phyloP scores from a whole-genome alignment of 2,329 filamentous ascomycete species.

The Aphanoascus verrucosus region DNA sequence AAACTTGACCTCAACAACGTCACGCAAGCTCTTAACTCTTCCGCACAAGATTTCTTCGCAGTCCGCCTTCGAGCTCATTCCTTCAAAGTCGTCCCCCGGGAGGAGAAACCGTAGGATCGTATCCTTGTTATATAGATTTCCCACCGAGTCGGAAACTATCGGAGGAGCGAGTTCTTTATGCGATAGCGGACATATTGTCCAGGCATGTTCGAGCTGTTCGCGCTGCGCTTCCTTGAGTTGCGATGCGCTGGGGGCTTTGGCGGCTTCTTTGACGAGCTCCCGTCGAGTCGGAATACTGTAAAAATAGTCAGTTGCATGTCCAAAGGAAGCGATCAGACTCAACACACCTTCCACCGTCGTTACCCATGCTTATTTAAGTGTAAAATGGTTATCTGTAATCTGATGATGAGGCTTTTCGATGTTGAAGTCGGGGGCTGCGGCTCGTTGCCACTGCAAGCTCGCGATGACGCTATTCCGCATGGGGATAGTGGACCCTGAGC shows the following conservation, averaged over 20 bases:
- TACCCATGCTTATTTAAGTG: conserved; percentile 81
- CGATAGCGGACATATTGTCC: conserved; percentile 80
- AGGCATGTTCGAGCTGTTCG: conserved; percentile 76
- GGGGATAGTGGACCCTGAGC: not conserved
- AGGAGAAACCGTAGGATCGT: conserved; percentile 63
- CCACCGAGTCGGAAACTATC: conserved; percentile 72
- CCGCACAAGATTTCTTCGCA: conserved; percentile 52
- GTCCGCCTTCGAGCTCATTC: conserved; percentile 44
- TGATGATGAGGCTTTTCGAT: not conserved
- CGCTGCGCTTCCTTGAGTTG: conserved; percentile 81
- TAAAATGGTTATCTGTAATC: not conserved
- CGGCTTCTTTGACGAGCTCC: conserved; percentile 90
- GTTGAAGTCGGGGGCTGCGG: not conserved
- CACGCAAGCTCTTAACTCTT: conserved; percentile 65
- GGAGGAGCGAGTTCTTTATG: conserved; percentile 61
- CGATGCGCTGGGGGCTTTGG: conserved; percentile 66
- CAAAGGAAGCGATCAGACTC: not conserved
- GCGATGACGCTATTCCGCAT: conserved; percentile 5
- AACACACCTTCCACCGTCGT: conserved; percentile 70
- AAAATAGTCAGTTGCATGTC: not conserved
- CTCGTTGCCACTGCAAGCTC: conserved; percentile 3
- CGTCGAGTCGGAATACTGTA: conserved; percentile 81
- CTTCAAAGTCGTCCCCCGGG: conserved; percentile 43
- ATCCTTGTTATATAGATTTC: conserved; percentile 91
- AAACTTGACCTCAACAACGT: conserved; percentile 80